phyloP scores from a whole-genome alignment of 768 basidiomycete species.

The Hygrophorus pudorinus region DNA sequence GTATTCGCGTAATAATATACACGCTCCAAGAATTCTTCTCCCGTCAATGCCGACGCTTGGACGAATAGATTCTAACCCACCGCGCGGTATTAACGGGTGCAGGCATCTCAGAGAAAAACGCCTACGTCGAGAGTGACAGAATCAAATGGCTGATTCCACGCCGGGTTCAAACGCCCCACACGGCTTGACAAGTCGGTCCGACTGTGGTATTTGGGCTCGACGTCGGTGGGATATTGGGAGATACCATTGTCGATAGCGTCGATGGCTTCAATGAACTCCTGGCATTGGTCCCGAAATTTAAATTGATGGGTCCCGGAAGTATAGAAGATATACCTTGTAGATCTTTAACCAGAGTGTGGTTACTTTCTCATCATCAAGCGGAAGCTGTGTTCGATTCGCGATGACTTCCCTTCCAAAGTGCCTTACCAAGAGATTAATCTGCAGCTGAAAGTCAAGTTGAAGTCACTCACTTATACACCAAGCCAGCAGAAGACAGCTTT shows the following conservation, averaged over 20 bases:
- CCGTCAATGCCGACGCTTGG: conserved; percentile 73
- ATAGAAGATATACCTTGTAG: conserved; percentile 50
- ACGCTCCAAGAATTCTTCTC: conserved; percentile 72
- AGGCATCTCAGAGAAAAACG: conserved; percentile 7
- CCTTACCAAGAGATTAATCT: conserved; percentile 25
- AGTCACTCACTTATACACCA: conserved; percentile 82
- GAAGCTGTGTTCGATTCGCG: conserved; percentile 41
- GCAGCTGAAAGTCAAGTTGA: conserved; percentile 3
- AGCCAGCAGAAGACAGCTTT: conserved; percentile 86
- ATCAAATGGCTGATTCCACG: conserved; percentile 80
- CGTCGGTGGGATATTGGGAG: conserved; percentile 60
- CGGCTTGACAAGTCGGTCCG: conserved; percentile 81
- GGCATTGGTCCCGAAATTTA: background rate
- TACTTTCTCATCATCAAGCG: conserved; percentile 51
- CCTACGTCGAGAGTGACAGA: conserved; percentile 65
- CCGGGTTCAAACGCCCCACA: conserved; percentile 77
- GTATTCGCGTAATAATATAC: conserved; percentile 78
- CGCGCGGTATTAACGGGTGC: background rate
- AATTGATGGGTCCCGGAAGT: background rate
- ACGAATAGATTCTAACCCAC: conserved; percentile 52
- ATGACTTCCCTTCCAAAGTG: conserved; percentile 89
- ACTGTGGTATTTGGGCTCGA: conserved; percentile 61
- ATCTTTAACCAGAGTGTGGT: conserved; percentile 77
- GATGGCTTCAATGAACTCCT: conserved; percentile 92
- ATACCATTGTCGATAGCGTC: conserved; percentile 96